Evolutionary conservation across 257 asterid species (phyloP), one percentile per base, ranked within the genome.

Genomic region (Anisodus tanguticus): DNA sequence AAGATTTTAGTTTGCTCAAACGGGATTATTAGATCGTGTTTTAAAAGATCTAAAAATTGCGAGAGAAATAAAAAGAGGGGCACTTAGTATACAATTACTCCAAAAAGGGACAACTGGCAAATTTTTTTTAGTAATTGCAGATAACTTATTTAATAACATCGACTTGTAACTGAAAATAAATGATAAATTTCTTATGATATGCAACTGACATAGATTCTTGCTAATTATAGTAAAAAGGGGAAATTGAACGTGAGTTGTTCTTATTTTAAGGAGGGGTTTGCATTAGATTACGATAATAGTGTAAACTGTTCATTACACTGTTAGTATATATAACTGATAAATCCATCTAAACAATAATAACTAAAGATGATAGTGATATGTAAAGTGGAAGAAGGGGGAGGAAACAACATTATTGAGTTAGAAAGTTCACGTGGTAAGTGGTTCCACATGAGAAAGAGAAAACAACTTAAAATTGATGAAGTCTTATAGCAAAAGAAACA

Each of bases 361-460:
- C 76, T 67, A 37, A 17, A 59, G 26, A 16, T 68, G 62, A 51
- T 12, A 76, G 47, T 76, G 63, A 76, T 22, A 11, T 49, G 81
- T 31, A 62, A 51, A 76, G 22, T 74, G 81, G 62, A 74, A 26
- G 81, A 47, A 47, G 0, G 9, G 39, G 59, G 16, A 76, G 81
- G 81, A 76, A 76, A 76, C 81, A 26, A 51, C 81, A 51, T 76
- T 22, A 76, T 76, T 76, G 81, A 76, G n/a, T 54, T 12, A 76
- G 43, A 45, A 62, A 45, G 45, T 76, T 76, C 63, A 76, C 81
- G 63, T 51, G 81, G 9, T 76, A 22, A 76, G 62, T 76, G 81
- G 62, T 74, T 74, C 81, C 63, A 76, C 81, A 76, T 74, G 80
- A 15, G 60, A 8, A 76, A 76, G 80, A 74, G 81, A 76, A 76